phyloP scores from a whole-genome alignment of 1,139 yeast species.

The Taphrina betulina region DNA sequence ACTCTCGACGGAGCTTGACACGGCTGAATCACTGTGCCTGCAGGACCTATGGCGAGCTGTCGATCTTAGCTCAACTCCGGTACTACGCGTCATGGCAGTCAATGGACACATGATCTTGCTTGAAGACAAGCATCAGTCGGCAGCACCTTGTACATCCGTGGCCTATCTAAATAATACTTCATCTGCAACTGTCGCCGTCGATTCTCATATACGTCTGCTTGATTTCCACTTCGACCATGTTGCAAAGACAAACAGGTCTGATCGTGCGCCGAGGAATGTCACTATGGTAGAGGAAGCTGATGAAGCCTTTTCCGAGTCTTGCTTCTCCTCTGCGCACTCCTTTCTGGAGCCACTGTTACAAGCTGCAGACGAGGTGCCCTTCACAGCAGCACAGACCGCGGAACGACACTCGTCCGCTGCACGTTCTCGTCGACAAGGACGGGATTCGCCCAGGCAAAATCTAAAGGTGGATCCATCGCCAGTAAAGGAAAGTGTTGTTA shows the following conservation, averaged over 20 bases:
- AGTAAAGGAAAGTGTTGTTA: background rate
- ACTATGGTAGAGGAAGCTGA: slow-evolving; percentile 1
- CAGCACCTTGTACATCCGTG: slow-evolving; percentile 3
- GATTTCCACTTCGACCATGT: slow-evolving; percentile 22
- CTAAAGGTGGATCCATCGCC: background rate
- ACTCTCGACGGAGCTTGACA: background rate
- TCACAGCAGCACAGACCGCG: background rate
- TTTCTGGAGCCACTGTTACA: background rate
- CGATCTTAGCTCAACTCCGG: background rate
- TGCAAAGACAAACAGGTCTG: no score
- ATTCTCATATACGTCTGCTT: background rate
- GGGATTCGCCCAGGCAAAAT: background rate
- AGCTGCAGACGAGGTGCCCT: background rate
- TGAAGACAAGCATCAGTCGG: slow-evolving; percentile 1
- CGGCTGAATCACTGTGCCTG: slow-evolving; percentile 3
- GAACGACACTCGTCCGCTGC: background rate
- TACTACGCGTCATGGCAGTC: background rate
- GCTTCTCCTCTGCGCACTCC: background rate
- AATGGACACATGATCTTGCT: slow-evolving; percentile 1
- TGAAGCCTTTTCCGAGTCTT: background rate
- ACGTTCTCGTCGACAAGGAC: background rate
- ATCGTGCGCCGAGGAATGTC: no score
- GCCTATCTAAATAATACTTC: background rate
- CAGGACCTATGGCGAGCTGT: slow-evolving; percentile 2
- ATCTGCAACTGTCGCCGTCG: background rate